Evolutionary conservation across 306 rosid genomes (phyloP).

Genomic region (Acacia confusa): DNA sequence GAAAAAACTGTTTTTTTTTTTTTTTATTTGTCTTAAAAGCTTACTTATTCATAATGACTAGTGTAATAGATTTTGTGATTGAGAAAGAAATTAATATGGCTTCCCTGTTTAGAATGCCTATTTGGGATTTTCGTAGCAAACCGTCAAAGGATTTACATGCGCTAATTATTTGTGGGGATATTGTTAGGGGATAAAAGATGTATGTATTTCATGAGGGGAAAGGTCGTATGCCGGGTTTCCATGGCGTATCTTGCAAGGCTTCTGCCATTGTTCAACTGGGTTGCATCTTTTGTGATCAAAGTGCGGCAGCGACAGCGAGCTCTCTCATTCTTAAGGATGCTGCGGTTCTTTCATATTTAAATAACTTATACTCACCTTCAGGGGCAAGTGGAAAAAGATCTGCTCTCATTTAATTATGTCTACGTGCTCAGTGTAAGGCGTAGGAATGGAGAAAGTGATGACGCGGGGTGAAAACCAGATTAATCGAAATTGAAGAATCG

Average conservation of each 20-base stretch:
- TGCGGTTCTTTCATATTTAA: background rate
- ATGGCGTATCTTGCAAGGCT: background rate
- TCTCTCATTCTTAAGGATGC: background rate
- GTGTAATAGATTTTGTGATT: constrained; percentile 55
- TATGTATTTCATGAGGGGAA: background rate
- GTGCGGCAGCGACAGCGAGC: background rate
- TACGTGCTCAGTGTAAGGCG: too few species aligned
- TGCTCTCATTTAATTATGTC: too few species aligned
- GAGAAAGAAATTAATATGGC: constrained; percentile 33
- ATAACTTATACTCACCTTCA: background rate
- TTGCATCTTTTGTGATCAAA: background rate
- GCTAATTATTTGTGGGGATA: background rate
- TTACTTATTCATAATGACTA: constrained; percentile 47
- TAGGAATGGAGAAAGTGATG: too few species aligned
- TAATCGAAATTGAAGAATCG: too few species aligned
- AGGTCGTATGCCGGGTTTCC: background rate
- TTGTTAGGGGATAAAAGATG: background rate
- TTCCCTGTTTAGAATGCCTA: background rate
- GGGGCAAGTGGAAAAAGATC: too few species aligned
- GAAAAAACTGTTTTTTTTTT: constrained; percentile 27
- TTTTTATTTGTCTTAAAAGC: constrained; percentile 37
- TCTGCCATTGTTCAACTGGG: background rate
- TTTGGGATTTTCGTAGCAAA: background rate
- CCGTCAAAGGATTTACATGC: background rate
- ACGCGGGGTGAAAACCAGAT: too few species aligned